Base-by-base conservation (phyloP, 805 yeast genomes). In the Suhomyces kilbournensis region DNA sequence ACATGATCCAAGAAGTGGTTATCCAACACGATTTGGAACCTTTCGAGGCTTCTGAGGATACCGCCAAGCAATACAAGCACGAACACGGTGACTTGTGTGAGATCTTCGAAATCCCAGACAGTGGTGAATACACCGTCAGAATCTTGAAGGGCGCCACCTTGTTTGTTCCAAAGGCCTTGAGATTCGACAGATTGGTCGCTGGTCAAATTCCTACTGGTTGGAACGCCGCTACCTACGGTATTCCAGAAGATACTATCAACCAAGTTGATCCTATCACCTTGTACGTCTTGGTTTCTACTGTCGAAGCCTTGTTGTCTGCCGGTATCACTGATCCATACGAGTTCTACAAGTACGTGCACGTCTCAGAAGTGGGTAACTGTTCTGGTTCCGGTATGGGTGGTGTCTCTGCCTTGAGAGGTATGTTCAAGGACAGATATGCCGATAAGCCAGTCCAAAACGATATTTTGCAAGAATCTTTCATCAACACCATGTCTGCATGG, bases 331-430 rank as follows among this genome's bases (percentile, higher is more conserved):
- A 94, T 71, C 99, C 99, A 58, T 94, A 91, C 71, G 99, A 94
- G 78, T 90, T 96, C 81, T 94, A 94, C 82, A 86, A 93, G 77
- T 96, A 94, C 70, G 96, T 96, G 48, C 99, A 94, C 72, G 96
- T 94, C 53, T 91, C 98, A 46, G 98, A 94, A 76, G 91, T 94
- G 62, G 99, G 99, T 79, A 96, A 93, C 83, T 92, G 98, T 82
- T 88, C 97, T 47, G 99, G 99, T 79, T 91, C 97, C 52, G 99
- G 99, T 84, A 93, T 94, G 96, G 99, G 99, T 76, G 99, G 99
- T 86, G 96, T 93, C 64, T 71, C 88, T 62, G 99, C 99, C 49
- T 77, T 94, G 68, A 89, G 96, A 72, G 97, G 97, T 64, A 94
- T 94, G 98, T 94, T 91, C 81, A 91, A 82, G 74, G 97, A 93